phyloP scores from a whole-genome alignment of 371 early-diverging fungal species.

The Encephalitozoon romaleae region DNA sequence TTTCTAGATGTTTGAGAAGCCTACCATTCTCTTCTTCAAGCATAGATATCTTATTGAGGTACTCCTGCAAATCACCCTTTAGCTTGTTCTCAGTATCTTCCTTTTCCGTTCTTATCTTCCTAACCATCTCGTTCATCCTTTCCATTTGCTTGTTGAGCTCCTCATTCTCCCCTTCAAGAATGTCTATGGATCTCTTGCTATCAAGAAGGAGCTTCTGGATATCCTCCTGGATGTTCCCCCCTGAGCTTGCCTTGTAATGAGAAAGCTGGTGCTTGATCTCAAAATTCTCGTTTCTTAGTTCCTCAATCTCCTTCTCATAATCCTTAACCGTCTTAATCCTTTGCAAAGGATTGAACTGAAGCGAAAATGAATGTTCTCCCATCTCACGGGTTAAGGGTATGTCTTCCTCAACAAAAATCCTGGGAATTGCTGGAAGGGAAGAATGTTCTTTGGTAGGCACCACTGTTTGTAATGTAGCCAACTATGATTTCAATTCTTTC shows the following conservation, averaged over 20 bases:
- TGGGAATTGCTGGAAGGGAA: background rate
- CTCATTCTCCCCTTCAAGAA: constrained; percentile 35
- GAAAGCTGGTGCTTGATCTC: constrained; percentile 50
- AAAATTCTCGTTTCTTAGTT: constrained; percentile 47
- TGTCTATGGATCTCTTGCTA: constrained; percentile 14
- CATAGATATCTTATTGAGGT: constrained; percentile 6
- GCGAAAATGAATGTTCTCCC: constrained; percentile 50
- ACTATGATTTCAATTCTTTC: background rate
- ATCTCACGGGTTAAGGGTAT: constrained; percentile 13
- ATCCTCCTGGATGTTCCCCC: constrained; percentile 2
- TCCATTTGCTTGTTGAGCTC: constrained; percentile 9
- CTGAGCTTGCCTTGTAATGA: constrained; percentile 3
- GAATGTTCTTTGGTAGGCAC: background rate
- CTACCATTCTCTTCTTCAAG: constrained; percentile 53
- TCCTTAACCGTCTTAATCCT: constrained; percentile 53
- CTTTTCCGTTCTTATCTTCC: background rate
- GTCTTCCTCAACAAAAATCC: background rate
- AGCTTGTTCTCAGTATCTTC: background rate
- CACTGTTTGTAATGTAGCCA: background rate
- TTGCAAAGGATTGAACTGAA: constrained; percentile 50
- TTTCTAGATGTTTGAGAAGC: constrained; percentile 36
- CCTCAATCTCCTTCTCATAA: constrained; percentile 52
- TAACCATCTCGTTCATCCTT: constrained; percentile 19
- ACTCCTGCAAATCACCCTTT: background rate
- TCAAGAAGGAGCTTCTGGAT: constrained; percentile 47